A percentile compares a stretch with the other conserved stretches of the same genome.
Conservation (phyloP, 1,139 yeast genomes). For the Trichomonascaceae sp. region DNA sequence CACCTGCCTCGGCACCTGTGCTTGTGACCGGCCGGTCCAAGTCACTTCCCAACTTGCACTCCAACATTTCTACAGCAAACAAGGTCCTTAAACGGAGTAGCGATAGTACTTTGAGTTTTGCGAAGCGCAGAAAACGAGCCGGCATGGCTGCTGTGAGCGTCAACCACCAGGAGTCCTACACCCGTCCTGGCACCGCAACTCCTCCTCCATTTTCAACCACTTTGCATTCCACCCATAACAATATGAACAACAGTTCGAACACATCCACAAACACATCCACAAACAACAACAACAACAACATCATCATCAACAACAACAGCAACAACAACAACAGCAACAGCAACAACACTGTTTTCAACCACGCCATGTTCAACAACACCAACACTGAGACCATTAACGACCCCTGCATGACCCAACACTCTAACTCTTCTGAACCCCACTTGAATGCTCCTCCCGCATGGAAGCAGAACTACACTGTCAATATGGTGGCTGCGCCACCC, state of each 20-base stretch:
- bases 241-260: background rate
- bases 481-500: conserved; percentile 43
- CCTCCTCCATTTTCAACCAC: conserved; percentile 3
- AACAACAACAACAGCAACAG: background rate
- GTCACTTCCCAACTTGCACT: background rate
- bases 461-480: background rate
- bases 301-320: conserved; percentile 1
- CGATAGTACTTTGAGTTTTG: background rate
- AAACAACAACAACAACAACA: conserved; percentile 1
- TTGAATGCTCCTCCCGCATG: no score
- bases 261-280: conserved; percentile 2
- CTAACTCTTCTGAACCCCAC: no score
- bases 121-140: no score
- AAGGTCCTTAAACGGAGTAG: background rate
- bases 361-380: no score
- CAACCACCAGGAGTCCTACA: no score
- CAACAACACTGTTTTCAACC: background rate
- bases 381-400: conserved; percentile 15
- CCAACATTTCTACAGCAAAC: background rate
- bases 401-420: conserved; percentile 17
- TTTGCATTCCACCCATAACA: no score
- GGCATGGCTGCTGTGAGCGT: no score
- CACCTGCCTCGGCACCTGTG: background rate
- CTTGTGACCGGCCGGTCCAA: background rate
- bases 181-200: conserved; percentile 1